Evolutionary conservation across 2,329 filamentous ascomycete species (phyloP), one percentile per base, ranked within the genome.

Genomic region (Ascochyta lentis): DNA sequence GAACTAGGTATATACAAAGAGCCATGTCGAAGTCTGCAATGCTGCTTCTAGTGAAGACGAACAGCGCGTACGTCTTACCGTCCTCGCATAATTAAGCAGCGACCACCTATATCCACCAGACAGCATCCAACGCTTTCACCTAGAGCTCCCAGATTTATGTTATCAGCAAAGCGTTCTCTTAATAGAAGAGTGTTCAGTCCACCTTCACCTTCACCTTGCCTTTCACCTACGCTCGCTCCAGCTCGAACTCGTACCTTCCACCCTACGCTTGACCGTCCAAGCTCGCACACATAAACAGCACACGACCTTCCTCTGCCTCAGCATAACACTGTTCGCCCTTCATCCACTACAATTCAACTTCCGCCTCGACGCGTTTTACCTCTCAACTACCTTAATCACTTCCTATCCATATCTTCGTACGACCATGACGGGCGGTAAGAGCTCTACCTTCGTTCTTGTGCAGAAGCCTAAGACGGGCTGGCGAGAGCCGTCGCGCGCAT

Each of bases 171-270:
- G 27, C 19, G 10, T 15, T 9, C 12, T 31, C 26, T 8, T 34
- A 26, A 6, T 9, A 2, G 6, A 39, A 0, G 31, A 12, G 5
- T 15, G 16, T 39, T 12, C 16, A 16, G 22, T 26, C 34, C 23
- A 16, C 49, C 27, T 53, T 54, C 50, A 54, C 50, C 44, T 54
- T 31, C 19, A 22, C 35, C 35, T 38, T 38, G 16, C 1, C 31
- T 13, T 12, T 34, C 31, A 12, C 22, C 3, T 12, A 19, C 15
- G 15, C 16, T 38, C 23, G 43, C 12, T 19, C 19, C 37, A 19
- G 19, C 19, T 19, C 19, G 19, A 48, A 23, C 43, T 53, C 29
- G 31, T 9, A 19, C 39, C 24, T 54, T 54, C 44, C 22, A 23
- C 19, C 16, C 19, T 34, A 24, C 19, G 16, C 27, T 34, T 40